Base-by-base conservation (phyloP, 257 asterid genomes). In the Solanum bulbocastanum region DNA sequence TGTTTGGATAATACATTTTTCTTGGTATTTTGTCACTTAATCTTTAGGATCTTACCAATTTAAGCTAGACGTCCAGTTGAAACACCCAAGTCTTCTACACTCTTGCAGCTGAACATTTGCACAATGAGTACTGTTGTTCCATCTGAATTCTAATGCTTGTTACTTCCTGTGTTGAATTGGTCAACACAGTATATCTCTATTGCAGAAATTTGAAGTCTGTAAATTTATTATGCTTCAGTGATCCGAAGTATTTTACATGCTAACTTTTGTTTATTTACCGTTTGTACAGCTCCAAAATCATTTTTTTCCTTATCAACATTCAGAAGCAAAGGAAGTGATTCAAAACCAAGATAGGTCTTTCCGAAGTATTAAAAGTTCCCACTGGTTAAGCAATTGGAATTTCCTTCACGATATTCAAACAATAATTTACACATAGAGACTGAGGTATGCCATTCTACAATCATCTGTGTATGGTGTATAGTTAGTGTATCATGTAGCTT, bases 261-360 rank as follows among this genome's bases (percentile, higher is more conserved):
- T 79, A 27, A 79, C 36, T 79, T 25, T 79, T 79, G n/a, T 79
- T 42, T 8, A 23, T 78, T 44, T 79, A 56, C 71, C 52, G 75
- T 25, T 65, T 83, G 12, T 83, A 82, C 89, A 87, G 89, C 87
- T 39, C 87, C 89, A n/a, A 46, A 66, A 18, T 87, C 89, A 18
- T 83, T 83, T 37, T 87, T 87, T 83, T 83, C 89, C 72, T 87
- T 87, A 25, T 46, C 89, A 6, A 40, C 83, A 35, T 83, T 87
- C 62, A 86, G 87, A 65, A 82, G 86, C 87, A 87, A 87, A 42
- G 89, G 84, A 83, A 87, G 72, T 83, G 89, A 87, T 36, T 83
- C 89, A 69, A 87, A 87, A 86, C 87, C 86, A 39, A 87, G 87
- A 68, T 87, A 71, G 75, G 27, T 46, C 78, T 13, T 52, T 56